Evolutionary conservation across 78 protist species (phyloP).

Genomic region (Protostelium mycophagum): DNA sequence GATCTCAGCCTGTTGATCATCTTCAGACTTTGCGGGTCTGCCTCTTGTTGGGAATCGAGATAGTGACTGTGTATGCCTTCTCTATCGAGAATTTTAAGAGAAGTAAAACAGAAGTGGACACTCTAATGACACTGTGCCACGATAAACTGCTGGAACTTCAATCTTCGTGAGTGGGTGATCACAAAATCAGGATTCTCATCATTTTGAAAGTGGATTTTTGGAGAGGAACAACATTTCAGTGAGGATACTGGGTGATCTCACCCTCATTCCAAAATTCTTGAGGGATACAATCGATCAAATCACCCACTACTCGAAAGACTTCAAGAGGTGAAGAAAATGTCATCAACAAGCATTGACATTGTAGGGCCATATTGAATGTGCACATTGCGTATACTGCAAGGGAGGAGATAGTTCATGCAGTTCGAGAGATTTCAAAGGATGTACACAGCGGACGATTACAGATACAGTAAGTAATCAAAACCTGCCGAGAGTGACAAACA

Average conservation of each 20-base stretch:
- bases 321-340: background rate
- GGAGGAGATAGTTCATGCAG: slow-evolving; percentile 63
- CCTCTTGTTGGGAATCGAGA: slow-evolving; percentile 68
- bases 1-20: slow-evolving; percentile 18
- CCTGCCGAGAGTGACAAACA: background rate
- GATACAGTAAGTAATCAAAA: slow-evolving; percentile 10
- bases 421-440: slow-evolving; percentile 15
- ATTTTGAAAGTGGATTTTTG: background rate
- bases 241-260: background rate
- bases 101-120: slow-evolving; percentile 62
- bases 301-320: background rate
- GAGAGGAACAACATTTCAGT: background rate
- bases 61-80: slow-evolving; percentile 88
- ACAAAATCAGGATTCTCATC: background rate
- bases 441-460: slow-evolving; percentile 15
- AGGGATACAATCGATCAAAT: slow-evolving; percentile 26
- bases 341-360: background rate
- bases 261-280: slow-evolving; percentile 28
- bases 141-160: slow-evolving; percentile 40
- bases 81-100: slow-evolving; percentile 88
- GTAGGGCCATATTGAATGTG: slow-evolving; percentile 55
- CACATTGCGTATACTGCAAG: slow-evolving; percentile 82
- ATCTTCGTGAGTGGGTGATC: slow-evolving; percentile 6
- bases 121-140: slow-evolving; percentile 71
- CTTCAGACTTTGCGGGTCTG: slow-evolving; percentile 77